These are phyloP conservation scores for Iris pallida DNA, from an alignment of 116 monocot species.

Conservation along the genomic window DNA sequence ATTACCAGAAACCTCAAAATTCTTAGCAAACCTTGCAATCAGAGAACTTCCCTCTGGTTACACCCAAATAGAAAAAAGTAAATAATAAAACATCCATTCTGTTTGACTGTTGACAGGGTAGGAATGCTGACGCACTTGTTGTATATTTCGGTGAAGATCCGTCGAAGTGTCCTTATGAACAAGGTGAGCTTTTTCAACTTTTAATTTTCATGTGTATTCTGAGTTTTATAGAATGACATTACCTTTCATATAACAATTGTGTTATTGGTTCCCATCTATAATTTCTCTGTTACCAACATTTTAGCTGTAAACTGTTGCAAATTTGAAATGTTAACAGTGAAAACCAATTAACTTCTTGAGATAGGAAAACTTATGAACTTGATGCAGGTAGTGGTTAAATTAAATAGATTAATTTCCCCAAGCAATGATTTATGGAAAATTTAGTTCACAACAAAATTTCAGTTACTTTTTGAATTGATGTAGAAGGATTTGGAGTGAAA, in stretches of 20 bases:
- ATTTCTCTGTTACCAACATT: background rate
- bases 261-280: slow-evolving; percentile 1
- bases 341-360: background rate
- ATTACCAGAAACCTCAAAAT: too few species aligned
- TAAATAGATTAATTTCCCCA: background rate
- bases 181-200: slow-evolving; percentile 28
- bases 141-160: slow-evolving; percentile 74
- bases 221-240: too few species aligned
- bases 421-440: too few species aligned
- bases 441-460: too few species aligned
- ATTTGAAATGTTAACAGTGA: background rate
- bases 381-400: background rate
- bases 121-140: slow-evolving; percentile 50
- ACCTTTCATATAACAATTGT: too few species aligned
- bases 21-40: background rate
- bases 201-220: background rate
- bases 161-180: slow-evolving; percentile 61
- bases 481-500: too few species aligned
- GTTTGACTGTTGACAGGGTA: slow-evolving; percentile 32
- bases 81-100: too few species aligned
- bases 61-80: background rate
- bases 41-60: background rate
- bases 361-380: background rate
- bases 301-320: background rate
- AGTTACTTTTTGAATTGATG: too few species aligned